phyloP scores from a whole-genome alignment of 192 early-diverging fungal species.

The Linnemannia exigua region DNA sequence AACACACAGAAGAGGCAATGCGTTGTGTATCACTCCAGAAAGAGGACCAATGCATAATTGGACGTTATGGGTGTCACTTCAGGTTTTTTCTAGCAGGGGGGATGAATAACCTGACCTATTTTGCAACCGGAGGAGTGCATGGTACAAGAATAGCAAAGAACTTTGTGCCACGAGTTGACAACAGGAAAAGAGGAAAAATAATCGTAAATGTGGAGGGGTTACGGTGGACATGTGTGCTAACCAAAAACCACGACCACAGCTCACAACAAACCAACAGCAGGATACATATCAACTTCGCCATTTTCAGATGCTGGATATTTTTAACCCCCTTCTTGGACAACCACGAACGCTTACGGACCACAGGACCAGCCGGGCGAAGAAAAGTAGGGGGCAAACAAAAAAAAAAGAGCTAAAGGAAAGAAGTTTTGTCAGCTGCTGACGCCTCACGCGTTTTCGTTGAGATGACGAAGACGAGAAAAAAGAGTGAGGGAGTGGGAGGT shows the following conservation, averaged over 20 bases:
- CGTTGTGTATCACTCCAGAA: neutral
- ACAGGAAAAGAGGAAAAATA: neutral
- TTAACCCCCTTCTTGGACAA: neutral
- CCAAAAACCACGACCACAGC: neutral
- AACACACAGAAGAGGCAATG: neutral
- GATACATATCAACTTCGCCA: neutral
- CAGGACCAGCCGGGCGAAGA: neutral
- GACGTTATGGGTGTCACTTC: neutral
- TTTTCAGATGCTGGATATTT: neutral
- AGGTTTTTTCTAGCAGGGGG: neutral
- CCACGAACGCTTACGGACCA: neutral
- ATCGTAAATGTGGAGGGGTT: neutral
- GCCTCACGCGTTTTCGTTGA: neutral
- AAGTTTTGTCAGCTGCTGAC: neutral
- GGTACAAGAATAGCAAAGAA: neutral
- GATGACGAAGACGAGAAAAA: neutral
- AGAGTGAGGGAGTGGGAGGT: neutral
- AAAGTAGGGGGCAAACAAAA: neutral
- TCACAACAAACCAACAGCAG: neutral
- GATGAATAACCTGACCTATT: neutral
- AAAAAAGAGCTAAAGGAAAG: neutral
- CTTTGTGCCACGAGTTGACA: neutral
- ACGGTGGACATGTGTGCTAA: neutral
- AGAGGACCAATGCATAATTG: neutral
- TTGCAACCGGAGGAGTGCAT: neutral